These are phyloP conservation scores for Microthyrium microscopicum DNA, from an alignment of 2,329 filamentous ascomycete genomes.

Conservation along the genomic window DNA sequence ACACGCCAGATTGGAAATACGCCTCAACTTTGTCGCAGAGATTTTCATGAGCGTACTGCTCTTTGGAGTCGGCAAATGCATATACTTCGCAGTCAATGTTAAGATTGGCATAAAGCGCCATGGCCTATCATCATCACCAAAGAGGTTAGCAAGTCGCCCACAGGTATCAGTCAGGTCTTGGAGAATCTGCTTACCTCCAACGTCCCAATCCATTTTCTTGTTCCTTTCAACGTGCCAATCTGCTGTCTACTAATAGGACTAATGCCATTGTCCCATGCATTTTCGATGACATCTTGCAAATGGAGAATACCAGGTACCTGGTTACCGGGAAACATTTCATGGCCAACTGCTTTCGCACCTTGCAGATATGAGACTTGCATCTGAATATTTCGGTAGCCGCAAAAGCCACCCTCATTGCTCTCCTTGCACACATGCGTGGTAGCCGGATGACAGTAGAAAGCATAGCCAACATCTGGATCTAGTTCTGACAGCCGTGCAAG, in stretches of 20 bases:
- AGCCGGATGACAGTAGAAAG: conserved; percentile 63
- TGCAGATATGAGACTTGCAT: conserved; percentile 72
- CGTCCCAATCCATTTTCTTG: conserved; percentile 89
- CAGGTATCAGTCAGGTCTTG: no score
- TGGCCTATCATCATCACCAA: conserved; percentile 36
- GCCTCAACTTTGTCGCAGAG: conserved; percentile 52
- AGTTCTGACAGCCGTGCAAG: conserved; percentile 35
- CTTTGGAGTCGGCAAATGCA: conserved; percentile 29
- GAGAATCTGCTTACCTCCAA: conserved; percentile 50
- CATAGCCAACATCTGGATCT: conserved; percentile 46
- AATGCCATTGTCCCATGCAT: conserved; percentile 74
- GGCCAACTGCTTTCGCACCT: conserved; percentile 37
- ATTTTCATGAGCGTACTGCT: conserved; percentile 32
- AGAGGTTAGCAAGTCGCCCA: no score
- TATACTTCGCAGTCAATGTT: conserved; percentile 39
- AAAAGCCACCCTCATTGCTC: conserved; percentile 77
- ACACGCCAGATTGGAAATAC: conserved; percentile 42
- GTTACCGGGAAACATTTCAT: conserved; percentile 41
- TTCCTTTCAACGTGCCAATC: conserved; percentile 75
- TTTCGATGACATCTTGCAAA: conserved; percentile 74
- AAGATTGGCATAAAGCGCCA: conserved; percentile 58
- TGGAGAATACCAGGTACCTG: conserved; percentile 58
- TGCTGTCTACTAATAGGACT: conserved; percentile 58
- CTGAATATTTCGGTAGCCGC: conserved; percentile 89
- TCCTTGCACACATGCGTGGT: conserved; percentile 67